These are phyloP conservation scores for Aspergillaceae sp. DNA, from an alignment of 2,329 filamentous ascomycete genomes.

Conservation along the genomic window DNA sequence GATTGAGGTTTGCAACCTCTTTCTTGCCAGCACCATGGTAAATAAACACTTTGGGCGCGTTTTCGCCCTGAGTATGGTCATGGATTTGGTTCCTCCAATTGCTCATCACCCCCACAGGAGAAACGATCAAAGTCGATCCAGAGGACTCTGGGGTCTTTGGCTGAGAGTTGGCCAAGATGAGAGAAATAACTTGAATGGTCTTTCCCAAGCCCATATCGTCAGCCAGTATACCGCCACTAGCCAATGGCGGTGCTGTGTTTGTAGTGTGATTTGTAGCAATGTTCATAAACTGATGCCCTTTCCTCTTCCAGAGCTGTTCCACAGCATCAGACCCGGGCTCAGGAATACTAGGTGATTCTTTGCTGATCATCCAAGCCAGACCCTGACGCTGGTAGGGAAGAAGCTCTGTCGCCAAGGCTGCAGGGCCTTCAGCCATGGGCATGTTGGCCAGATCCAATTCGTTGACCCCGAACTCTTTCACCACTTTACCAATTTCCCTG, in stretches of 20 bases:
- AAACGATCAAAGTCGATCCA: slow-evolving; percentile 67
- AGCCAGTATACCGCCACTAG: slow-evolving; percentile 74
- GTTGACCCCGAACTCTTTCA: slow-evolving; percentile 61
- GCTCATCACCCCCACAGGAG: slow-evolving; percentile 78
- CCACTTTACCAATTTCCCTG: slow-evolving; percentile 54
- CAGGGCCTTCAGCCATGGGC: slow-evolving; percentile 63
- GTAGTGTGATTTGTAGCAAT: slow-evolving; percentile 64
- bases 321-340: slow-evolving; percentile 49
- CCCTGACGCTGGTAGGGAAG: slow-evolving; percentile 74
- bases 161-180: slow-evolving; percentile 55
- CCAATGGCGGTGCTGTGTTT: slow-evolving; percentile 50
- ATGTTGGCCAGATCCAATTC: slow-evolving; percentile 63
- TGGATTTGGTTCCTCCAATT: slow-evolving; percentile 79
- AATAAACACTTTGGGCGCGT: slow-evolving; percentile 57
- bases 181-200: slow-evolving; percentile 74
- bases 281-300: slow-evolving; percentile 50
- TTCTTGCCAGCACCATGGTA: slow-evolving; percentile 62
- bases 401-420: slow-evolving; percentile 55
- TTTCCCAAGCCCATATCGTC: slow-evolving; percentile 93
- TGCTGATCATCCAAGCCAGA: slow-evolving; percentile 69
- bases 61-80: slow-evolving; percentile 58
- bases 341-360: slow-evolving; percentile 63
- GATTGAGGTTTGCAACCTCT: slow-evolving; percentile 49
- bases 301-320: slow-evolving; percentile 69
- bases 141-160: slow-evolving; percentile 37